Conservation (phyloP, 192 early-diverging fungal species). For the Phycomyces blakesleeanus region DNA sequence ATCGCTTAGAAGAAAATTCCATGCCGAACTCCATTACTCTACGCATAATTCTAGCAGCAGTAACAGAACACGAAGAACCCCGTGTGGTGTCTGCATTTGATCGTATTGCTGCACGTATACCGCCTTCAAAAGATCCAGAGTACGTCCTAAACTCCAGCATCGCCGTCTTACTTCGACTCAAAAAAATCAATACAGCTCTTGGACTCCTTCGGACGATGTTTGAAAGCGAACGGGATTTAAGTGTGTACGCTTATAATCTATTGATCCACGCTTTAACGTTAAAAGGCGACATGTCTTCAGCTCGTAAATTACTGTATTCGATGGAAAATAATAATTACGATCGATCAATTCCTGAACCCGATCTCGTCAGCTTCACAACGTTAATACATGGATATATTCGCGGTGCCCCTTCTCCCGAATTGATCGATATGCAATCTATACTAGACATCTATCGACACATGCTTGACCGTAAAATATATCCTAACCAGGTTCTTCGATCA, state of each 20-base stretch:
- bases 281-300: conserved; percentile 9
- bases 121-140: neutral
- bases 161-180: neutral
- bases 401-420: neutral
- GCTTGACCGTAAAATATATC: conserved; percentile 3
- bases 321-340: conserved; percentile 11
- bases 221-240: neutral
- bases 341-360: conserved; percentile 18
- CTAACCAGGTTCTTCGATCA: conserved; percentile 13
- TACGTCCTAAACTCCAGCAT: conserved; percentile 9
- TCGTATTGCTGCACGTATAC: neutral
- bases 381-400: conserved; percentile 28
- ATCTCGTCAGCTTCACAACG: conserved; percentile 24
- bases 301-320: conserved; percentile 12
- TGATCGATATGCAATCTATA: neutral
- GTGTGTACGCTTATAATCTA: conserved; percentile 22
- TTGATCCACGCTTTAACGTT: conserved; percentile 14
- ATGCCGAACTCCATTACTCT: conserved; percentile 12
- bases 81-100: conserved; percentile 12
- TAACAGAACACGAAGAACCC: neutral
- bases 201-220: conserved; percentile 10
- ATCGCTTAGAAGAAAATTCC: neutral
- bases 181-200: conserved; percentile 6
- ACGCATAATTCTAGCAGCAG: conserved; percentile 15
- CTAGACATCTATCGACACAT: conserved; percentile 12